Conservation (phyloP, 305 asterid species). For the Fraxinus ornus region DNA sequence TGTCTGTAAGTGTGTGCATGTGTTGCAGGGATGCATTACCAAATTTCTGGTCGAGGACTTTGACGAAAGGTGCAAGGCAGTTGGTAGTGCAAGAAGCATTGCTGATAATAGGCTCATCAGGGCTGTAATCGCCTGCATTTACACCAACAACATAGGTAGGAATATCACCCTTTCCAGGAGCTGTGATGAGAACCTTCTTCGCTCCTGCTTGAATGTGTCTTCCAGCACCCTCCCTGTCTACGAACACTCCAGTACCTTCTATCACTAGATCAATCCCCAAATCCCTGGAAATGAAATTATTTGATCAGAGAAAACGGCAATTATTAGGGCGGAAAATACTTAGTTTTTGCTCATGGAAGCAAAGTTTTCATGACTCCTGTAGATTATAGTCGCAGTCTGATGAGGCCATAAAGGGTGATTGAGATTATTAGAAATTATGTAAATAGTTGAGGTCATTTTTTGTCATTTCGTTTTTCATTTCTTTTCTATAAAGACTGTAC, state of each 20-base stretch:
- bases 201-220: conserved; percentile 88
- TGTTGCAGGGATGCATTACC: conserved; percentile 38
- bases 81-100: conserved; percentile 97
- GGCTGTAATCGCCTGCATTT: conserved; percentile 71
- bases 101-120: conserved; percentile 68
- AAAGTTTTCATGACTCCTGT: neutral
- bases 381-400: neutral
- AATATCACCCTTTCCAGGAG: conserved; percentile 94
- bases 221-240: conserved; percentile 89
- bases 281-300: conserved; percentile 41
- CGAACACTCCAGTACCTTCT: conserved; percentile 94
- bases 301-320: neutral
- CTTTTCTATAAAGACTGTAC: too few relatives aligned
- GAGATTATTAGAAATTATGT: neutral
- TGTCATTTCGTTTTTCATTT: too few relatives aligned
- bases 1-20: neutral
- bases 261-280: conserved; percentile 75
- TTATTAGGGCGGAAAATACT: neutral
- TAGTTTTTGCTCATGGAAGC: neutral
- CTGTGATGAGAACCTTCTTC: conserved; percentile 90
- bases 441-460: too few relatives aligned
- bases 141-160: conserved; percentile 94
- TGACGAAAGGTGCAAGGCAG: conserved; percentile 95
- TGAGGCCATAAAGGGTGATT: neutral
- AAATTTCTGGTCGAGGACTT: conserved; percentile 85